These are phyloP conservation scores for Chrysanthemum lavandulifolium DNA, from an alignment of 129 eudicot species.

Conservation along the genomic window DNA sequence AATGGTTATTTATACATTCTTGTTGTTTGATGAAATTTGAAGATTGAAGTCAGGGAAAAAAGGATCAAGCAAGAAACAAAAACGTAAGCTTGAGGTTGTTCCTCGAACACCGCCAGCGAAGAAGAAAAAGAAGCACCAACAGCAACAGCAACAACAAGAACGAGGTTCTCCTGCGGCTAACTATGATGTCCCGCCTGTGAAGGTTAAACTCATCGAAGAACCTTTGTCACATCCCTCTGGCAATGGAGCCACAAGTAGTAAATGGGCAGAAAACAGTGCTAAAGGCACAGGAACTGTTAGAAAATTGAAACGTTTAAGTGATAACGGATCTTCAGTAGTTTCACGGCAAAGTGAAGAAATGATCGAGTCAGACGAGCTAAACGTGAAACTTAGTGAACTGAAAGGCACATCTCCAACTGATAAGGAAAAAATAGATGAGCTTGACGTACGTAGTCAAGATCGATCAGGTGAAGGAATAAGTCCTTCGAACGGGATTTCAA, in stretches of 20 bases:
- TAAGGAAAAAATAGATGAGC: slow-evolving; percentile 25
- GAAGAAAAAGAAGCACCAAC: slow-evolving; percentile 60
- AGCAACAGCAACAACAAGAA: slow-evolving; percentile 25
- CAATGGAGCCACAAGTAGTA: slow-evolving; percentile 16
- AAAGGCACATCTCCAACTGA: slow-evolving; percentile 29
- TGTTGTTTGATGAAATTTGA: slow-evolving; percentile 26
- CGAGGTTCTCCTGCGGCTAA: slow-evolving; percentile 55
- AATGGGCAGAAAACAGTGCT: slow-evolving; percentile 35
- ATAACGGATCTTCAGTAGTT: slow-evolving; percentile 34
- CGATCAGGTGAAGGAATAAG: slow-evolving; percentile 34
- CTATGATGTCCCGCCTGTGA: slow-evolving; percentile 44
- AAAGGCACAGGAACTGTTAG: slow-evolving; percentile 29
- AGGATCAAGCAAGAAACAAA: slow-evolving; percentile 47
- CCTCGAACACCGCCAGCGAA: slow-evolving; percentile 43
- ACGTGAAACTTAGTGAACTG: slow-evolving; percentile 44
- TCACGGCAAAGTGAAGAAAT: slow-evolving; percentile 29
- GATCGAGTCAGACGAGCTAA: slow-evolving; percentile 38
- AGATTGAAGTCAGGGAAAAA: slow-evolving; percentile 56
- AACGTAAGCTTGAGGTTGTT: slow-evolving; percentile 47
- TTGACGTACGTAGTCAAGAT: slow-evolving; percentile 24
- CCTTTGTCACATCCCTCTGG: slow-evolving; percentile 32
- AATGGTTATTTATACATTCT: slow-evolving; percentile 13
- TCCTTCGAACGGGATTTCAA: slow-evolving; percentile 35
- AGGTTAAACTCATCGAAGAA: slow-evolving; percentile 40
- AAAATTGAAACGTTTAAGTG: slow-evolving; percentile 29